Base-by-base conservation (phyloP, 2,329 filamentous ascomycete genomes). In the Aspergillus ibericus region DNA sequence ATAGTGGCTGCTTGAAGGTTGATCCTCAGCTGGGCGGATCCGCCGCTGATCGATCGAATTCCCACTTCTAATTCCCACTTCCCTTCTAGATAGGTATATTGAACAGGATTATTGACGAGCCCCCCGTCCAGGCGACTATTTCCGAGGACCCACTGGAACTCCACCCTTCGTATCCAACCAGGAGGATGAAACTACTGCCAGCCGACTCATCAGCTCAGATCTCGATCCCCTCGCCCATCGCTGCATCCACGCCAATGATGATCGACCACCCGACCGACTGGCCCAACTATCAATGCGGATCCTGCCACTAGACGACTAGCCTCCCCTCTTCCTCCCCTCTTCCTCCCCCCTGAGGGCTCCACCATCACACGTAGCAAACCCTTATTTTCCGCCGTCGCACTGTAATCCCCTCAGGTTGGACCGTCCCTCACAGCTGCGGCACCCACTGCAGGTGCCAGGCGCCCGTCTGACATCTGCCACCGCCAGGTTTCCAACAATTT, bases 1-100 rank as follows among this genome's bases (percentile, higher is more conserved):
- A 32, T 53, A 53, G 51, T 38, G 51, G 51, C 34, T 51, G 29
- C 20, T 50, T 22, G 49, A 36, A 6, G 51, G 36, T 29, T n/a
- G 51, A 53, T 53, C 51, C 29, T 32, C 38, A 32, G 50, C 50
- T 27, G 20, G 50, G 12, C 5, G 22, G 42, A 25, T n/a, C 22
- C 42, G 22, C 42, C 9, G n/a, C 36, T 40, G 36, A 42, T 42
- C 38, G 38, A 42, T 42, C 38, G n/a, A n/a, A n/a, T n/a, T n/a
- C n/a, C n/a, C n/a, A n/a, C n/a, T n/a, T n/a, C n/a, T n/a, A n/a
- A n/a, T n/a, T n/a, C n/a, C n/a, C n/a, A n/a, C n/a, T n/a, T n/a
- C n/a, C n/a, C n/a, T n/a, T n/a, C n/a, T n/a, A n/a, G n/a, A n/a
- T n/a, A n/a, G n/a, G n/a, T n/a, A n/a, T n/a, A n/a, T n/a, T n/a